Conservation (phyloP, 2,329 filamentous ascomycete genomes). For the Coccinonectria pachysandricola region DNA sequence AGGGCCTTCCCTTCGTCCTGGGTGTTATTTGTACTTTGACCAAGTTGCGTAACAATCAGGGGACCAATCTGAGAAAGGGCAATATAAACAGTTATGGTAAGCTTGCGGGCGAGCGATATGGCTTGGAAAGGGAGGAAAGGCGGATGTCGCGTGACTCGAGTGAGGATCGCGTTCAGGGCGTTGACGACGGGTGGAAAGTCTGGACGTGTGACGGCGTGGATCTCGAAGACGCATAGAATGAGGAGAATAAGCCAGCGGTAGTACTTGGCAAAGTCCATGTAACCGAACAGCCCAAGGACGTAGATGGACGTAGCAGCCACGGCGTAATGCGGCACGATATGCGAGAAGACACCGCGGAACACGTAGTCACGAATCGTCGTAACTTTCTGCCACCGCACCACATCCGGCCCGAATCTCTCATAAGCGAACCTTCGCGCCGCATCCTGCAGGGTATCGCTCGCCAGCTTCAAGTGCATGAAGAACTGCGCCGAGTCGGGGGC, state of each 20-base stretch:
- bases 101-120: conserved; percentile 62
- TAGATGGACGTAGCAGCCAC: conserved; percentile 48
- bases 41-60: conserved; percentile 36
- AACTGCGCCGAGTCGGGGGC: conserved; percentile 27
- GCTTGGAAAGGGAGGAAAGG: conserved; percentile 80
- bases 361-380: conserved; percentile 65
- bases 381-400: conserved; percentile 56
- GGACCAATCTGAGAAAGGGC: conserved; percentile 74
- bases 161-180: conserved; percentile 35
- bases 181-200: conserved; percentile 36
- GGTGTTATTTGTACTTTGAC: conserved; percentile 13
- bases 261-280: conserved; percentile 56
- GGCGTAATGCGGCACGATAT: conserved; percentile 51
- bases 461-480: conserved; percentile 76
- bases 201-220: conserved; percentile 45
- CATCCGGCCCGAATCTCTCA: conserved; percentile 72
- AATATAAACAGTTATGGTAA: conserved; percentile 70
- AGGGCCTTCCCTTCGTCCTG: conserved; percentile 37
- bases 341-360: conserved; percentile 49
- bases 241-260: conserved; percentile 53
- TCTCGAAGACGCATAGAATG: conserved; percentile 45
- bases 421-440: conserved; percentile 75
- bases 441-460: conserved; percentile 72
- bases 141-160: conserved; percentile 32
- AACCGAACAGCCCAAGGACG: conserved; percentile 52